A percentile compares a stretch with the other conserved stretches of the same genome.
These are phyloP conservation scores for Kalanchoe fedtschenkoi DNA, from an alignment of 164 flowering plant genomes.

Conservation along the genomic window DNA sequence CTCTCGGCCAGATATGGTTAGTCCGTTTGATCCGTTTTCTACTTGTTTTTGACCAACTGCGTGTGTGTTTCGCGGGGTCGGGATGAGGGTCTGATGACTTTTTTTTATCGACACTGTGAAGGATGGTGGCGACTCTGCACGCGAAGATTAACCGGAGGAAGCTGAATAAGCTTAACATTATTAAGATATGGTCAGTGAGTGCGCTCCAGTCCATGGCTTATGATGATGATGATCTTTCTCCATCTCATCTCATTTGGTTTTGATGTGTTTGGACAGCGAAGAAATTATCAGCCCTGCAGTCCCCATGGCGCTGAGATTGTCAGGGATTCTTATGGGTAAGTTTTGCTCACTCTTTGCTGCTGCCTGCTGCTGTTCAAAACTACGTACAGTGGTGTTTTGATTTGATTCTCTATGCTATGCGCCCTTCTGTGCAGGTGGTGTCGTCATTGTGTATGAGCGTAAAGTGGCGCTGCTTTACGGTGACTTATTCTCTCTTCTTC, in stretches of 20 bases:
- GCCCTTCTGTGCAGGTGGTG: constrained; percentile 56
- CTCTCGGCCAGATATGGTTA: constrained; percentile 89
- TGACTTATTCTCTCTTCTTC: constrained; percentile 13
- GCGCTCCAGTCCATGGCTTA: neutral
- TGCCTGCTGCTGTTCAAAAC: neutral
- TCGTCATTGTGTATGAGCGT: constrained; percentile 75
- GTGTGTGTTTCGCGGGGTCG: constrained; percentile 24
- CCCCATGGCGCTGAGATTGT: constrained; percentile 90
- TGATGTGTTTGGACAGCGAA: constrained; percentile 36
- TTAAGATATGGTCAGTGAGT: constrained; percentile 56
- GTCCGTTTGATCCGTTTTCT: neutral
- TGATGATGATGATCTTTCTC: neutral
- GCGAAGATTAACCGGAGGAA: constrained; percentile 68
- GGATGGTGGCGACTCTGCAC: constrained; percentile 95
- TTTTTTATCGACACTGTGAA: constrained; percentile 10
- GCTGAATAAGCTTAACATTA: constrained; percentile 60
- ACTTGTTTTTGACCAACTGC: neutral
- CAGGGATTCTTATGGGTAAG: constrained; percentile 94
- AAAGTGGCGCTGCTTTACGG: constrained; percentile 87
- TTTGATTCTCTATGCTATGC: neutral
- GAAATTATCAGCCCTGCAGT: constrained; percentile 83
- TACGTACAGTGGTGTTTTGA: neutral
- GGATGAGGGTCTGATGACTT: neutral
- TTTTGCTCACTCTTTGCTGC: neutral
- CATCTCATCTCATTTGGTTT: neutral